Evolutionary conservation across 441 rosid genomes (phyloP).

Genomic region (Populus trichocarpa): DNA sequence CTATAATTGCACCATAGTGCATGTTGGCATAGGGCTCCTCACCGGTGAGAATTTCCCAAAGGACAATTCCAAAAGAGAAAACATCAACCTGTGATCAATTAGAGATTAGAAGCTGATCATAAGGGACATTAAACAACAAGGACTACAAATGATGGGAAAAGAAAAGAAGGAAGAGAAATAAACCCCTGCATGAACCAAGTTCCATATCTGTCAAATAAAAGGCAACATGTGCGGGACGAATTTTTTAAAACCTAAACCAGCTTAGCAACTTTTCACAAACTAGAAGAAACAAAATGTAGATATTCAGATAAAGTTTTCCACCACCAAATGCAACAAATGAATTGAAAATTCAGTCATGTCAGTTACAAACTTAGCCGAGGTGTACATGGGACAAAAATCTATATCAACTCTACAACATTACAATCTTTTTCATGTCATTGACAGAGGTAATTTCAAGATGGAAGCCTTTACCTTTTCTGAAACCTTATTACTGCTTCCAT

Average conservation of each 20-base stretch:
- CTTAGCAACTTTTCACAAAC: background rate
- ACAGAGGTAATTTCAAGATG: background rate
- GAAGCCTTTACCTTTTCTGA: constrained; percentile 75
- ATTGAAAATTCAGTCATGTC: constrained; percentile 1
- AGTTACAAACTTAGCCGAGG: background rate
- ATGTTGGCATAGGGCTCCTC: constrained; percentile 96
- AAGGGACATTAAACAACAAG: background rate
- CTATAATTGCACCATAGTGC: constrained; percentile 97
- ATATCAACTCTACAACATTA: background rate
- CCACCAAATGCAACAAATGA: background rate
- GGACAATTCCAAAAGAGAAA: constrained; percentile 86
- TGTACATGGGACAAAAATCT: background rate
- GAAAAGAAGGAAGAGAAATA: background rate
- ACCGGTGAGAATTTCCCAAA: constrained; percentile 97
- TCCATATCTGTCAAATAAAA: background rate
- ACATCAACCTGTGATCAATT: constrained; percentile 66
- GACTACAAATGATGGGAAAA: background rate
- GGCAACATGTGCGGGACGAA: background rate
- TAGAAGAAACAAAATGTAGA: background rate
- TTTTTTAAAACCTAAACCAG: background rate
- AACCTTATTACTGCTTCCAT: constrained; percentile 88
- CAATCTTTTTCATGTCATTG: background rate
- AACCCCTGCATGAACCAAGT: background rate
- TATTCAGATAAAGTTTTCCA: background rate
- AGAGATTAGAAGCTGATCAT: constrained; percentile 3